Percentiles rank a stretch among this genome's conserved stretches.
Conservation (phyloP, 2,329 filamentous ascomycete genomes). For the Immersiporthe knoxdaviesiana region DNA sequence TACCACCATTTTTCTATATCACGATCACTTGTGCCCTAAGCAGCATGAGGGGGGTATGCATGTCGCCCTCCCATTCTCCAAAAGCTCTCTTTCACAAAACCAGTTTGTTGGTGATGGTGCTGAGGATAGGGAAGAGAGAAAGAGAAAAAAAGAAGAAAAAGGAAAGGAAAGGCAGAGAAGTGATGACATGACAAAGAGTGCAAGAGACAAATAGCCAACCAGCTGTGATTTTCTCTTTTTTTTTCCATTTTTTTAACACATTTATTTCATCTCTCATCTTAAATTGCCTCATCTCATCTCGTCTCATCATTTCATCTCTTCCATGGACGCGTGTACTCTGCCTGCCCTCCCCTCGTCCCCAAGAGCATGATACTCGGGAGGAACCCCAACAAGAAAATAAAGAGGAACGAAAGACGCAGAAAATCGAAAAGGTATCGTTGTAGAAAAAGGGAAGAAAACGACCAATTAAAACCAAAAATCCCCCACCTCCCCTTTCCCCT, state of each 20-base stretch:
- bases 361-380: background rate
- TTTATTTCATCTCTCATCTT: slow-evolving; percentile 13
- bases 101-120: background rate
- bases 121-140: too few species aligned
- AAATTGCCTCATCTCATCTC: background rate
- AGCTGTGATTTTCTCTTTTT: background rate
- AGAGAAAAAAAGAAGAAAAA: too few species aligned
- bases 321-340: slow-evolving; percentile 6
- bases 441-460: background rate
- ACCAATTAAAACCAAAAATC: background rate
- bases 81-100: background rate
- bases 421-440: slow-evolving; percentile 22
- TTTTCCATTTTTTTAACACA: background rate
- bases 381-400: background rate
- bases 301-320: background rate
- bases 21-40: background rate
- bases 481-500: background rate
- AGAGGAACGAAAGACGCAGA: background rate
- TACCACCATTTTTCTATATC: background rate
- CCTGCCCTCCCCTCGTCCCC: background rate
- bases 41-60: background rate
- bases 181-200: background rate
- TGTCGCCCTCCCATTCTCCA: background rate
- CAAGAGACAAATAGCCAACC: background rate
- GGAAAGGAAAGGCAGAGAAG: background rate